Percentiles rank a stretch among this genome's conserved stretches.
These are phyloP conservation scores for Talaromyces sp. DNA, from an alignment of 2,329 filamentous ascomycete genomes.

Conservation along the genomic window DNA sequence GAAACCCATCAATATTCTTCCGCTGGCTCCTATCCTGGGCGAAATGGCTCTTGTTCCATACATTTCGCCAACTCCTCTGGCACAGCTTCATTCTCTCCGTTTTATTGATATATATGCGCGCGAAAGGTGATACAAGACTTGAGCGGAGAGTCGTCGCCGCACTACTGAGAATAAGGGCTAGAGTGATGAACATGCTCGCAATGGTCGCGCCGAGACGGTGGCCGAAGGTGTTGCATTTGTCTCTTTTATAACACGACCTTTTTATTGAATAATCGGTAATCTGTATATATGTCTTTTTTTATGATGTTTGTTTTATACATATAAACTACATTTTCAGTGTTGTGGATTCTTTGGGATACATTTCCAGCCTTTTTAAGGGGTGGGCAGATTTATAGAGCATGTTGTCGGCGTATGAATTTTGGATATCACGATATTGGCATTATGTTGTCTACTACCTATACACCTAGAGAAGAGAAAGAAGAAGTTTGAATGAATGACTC, in stretches of 20 bases:
- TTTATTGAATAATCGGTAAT: neutral
- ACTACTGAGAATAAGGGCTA: constrained; percentile 31
- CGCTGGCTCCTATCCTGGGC: constrained; percentile 65
- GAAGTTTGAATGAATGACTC: neutral
- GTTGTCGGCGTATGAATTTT: neutral
- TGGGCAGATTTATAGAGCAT: neutral
- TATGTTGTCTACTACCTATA: neutral
- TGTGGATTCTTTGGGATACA: too few species aligned
- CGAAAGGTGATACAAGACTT: constrained; percentile 39
- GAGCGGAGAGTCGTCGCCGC: constrained; percentile 34
- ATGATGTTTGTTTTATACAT: neutral
- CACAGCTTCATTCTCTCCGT: constrained; percentile 55
- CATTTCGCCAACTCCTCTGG: constrained; percentile 66
- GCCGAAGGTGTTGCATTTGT: constrained; percentile 1
- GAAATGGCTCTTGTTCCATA: constrained; percentile 63
- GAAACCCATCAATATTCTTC: neutral
- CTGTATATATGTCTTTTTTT: neutral
- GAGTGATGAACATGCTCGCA: constrained; percentile 18
- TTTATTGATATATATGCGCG: constrained; percentile 38
- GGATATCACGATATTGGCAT: neutral
- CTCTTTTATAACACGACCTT: neutral
- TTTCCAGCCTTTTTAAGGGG: too few species aligned
- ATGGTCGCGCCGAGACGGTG: constrained; percentile 5
- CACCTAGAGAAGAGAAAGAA: neutral
- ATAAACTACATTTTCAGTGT: neutral